Evolutionary conservation across 768 basidiomycete genomes (phyloP).

Genomic region (Hirschioporus abietinus): DNA sequence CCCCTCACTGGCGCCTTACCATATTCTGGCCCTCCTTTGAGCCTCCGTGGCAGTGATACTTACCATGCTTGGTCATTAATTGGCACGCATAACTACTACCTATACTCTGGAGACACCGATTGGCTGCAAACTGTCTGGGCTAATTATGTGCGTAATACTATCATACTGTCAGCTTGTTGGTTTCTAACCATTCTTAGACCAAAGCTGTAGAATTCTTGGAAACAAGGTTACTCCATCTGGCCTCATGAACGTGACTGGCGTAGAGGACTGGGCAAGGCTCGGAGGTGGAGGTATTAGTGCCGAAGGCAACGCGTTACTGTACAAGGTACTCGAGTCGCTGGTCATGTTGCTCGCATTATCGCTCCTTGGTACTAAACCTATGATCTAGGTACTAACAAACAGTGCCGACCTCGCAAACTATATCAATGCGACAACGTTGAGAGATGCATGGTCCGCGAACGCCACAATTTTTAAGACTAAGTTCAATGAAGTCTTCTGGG

Average conservation of each 20-base stretch:
- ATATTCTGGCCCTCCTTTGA: conserved; percentile 43
- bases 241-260: conserved; percentile 50
- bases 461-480: conserved; percentile 42
- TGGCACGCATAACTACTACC: conserved; percentile 50
- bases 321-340: conserved; percentile 28
- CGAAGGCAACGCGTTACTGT: conserved; percentile 51
- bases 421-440: conserved; percentile 30
- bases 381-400: conserved; percentile 40
- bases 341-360: conserved; percentile 1
- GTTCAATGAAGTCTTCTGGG: conserved; percentile 52
- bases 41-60: conserved; percentile 43
- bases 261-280: conserved; percentile 52
- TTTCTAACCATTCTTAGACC: conserved; percentile 22
- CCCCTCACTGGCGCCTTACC: conserved; percentile 49
- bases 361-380: not conserved
- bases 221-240: conserved; percentile 45
- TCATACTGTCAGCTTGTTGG: not conserved
- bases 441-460: conserved; percentile 35
- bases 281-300: conserved; percentile 53
- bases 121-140: conserved; percentile 47
- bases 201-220: conserved; percentile 50
- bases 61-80: conserved; percentile 60
- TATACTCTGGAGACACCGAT: conserved; percentile 46
- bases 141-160: conserved; percentile 30
- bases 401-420: conserved; percentile 38